Evolutionary conservation across 768 basidiomycete species (phyloP).

Genomic region (Phanerochaete sordida): DNA sequence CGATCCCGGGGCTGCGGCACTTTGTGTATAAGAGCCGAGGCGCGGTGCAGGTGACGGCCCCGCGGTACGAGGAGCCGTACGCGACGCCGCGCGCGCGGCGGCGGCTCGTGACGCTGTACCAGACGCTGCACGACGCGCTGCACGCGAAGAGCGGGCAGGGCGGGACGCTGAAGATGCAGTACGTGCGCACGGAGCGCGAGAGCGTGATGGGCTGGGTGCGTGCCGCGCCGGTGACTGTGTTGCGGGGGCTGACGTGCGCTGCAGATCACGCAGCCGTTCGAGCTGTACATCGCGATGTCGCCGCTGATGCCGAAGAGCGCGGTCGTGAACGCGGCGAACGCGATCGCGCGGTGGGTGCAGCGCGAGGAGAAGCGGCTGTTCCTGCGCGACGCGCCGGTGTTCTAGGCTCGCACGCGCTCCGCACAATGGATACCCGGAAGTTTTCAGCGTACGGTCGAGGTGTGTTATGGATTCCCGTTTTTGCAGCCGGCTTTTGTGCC

Average conservation of each 20-base stretch:
- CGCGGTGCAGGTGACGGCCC: conserved; percentile 86
- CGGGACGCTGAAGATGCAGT: conserved; percentile 80
- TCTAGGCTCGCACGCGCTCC: too few relatives aligned
- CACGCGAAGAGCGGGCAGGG: conserved; percentile 88
- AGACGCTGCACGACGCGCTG: conserved; percentile 81
- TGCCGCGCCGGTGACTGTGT: background rate
- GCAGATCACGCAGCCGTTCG: conserved; percentile 92
- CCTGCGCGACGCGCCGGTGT: conserved; percentile 85
- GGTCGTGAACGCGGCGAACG: conserved; percentile 83
- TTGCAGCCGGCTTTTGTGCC: too few relatives aligned
- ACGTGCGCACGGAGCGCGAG: conserved; percentile 81
- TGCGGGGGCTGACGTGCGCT: background rate
- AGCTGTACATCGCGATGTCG: conserved; percentile 82
- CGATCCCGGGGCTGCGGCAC: conserved; percentile 89
- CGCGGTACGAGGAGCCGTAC: conserved; percentile 86
- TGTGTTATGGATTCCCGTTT: too few relatives aligned
- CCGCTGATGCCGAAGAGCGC: conserved; percentile 86
- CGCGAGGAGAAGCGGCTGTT: conserved; percentile 82
- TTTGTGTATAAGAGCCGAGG: conserved; percentile 92
- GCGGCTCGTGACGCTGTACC: conserved; percentile 82
- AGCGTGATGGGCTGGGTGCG: conserved; percentile 93
- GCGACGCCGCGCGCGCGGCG: conserved; percentile 54
- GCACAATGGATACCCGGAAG: too few relatives aligned
- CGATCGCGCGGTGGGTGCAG: conserved; percentile 87
- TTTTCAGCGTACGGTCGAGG: too few relatives aligned